Percentiles rank a stretch among this genome's conserved stretches.
phyloP scores from a whole-genome alignment of 2,329 filamentous ascomycete species.

The Nakataea oryzae region DNA sequence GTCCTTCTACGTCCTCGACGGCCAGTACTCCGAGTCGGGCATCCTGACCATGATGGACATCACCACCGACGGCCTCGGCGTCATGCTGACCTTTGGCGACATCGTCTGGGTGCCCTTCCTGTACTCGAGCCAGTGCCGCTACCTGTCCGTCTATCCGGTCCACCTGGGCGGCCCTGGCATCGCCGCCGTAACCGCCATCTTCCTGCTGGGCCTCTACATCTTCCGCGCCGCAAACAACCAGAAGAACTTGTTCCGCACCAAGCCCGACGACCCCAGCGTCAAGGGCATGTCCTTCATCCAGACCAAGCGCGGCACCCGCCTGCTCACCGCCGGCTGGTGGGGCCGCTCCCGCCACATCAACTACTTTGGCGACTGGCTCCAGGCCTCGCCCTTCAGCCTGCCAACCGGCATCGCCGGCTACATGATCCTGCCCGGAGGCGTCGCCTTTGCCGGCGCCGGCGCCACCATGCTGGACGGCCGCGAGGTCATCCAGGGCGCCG shows the following conservation, averaged over 20 bases:
- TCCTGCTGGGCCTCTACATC: slow-evolving; percentile 65
- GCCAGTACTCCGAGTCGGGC: slow-evolving; percentile 71
- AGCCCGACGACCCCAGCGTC: slow-evolving; percentile 69
- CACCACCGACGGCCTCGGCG: slow-evolving; percentile 79
- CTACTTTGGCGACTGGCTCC: slow-evolving; percentile 84
- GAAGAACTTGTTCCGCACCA: slow-evolving; percentile 81
- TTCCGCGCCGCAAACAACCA: slow-evolving; percentile 82
- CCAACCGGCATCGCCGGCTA: slow-evolving; percentile 76
- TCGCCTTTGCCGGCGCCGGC: slow-evolving; percentile 37
- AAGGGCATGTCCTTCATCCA: slow-evolving; percentile 71
- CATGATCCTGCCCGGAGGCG: slow-evolving; percentile 46
- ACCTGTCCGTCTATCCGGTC: slow-evolving; percentile 68
- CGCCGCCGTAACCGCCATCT: slow-evolving; percentile 51
- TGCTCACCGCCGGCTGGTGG: slow-evolving; percentile 83
- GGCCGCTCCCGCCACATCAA: slow-evolving; percentile 81
- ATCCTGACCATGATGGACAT: slow-evolving; percentile 87
- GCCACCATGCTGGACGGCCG: slow-evolving; percentile 49
- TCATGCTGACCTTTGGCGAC: slow-evolving; percentile 85
- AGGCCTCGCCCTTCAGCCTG: slow-evolving; percentile 76
- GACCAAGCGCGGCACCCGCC: slow-evolving; percentile 66
- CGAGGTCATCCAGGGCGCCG: slow-evolving; percentile 59
- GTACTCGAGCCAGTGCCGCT: slow-evolving; percentile 72
- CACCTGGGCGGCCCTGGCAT: slow-evolving; percentile 58
- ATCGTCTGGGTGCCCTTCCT: slow-evolving; percentile 80
- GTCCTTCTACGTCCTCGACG: slow-evolving; percentile 68